Conservation (phyloP, 2,329 filamentous ascomycete species). For the Pyrenophora teres region DNA sequence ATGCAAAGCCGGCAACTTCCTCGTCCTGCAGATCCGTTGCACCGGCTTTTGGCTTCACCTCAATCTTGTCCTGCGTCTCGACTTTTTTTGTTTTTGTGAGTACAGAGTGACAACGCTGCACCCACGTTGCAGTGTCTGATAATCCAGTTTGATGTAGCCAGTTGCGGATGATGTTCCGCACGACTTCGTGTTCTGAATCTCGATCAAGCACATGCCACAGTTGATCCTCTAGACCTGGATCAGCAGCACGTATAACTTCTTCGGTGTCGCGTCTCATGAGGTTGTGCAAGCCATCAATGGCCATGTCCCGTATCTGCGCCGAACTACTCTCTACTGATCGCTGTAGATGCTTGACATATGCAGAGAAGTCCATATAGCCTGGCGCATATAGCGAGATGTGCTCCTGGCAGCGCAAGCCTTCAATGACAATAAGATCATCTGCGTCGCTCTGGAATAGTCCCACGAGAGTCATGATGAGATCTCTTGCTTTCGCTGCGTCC, state of each 20-base stretch:
- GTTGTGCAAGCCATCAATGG: conserved; percentile 87
- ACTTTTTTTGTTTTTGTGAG: conserved; percentile 84
- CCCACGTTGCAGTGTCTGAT: conserved; percentile 79
- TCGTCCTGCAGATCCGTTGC: conserved; percentile 89
- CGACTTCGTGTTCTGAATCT: conserved; percentile 73
- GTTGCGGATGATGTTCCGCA: conserved; percentile 86
- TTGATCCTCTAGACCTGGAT: conserved; percentile 82
- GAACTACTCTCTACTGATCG: conserved; percentile 73
- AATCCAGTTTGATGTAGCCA: conserved; percentile 93
- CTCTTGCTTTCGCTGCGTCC: conserved; percentile 87
- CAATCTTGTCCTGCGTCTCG: conserved; percentile 58
- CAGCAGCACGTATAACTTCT: conserved; percentile 77
- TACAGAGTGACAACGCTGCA: conserved; percentile 84
- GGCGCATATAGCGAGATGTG: conserved; percentile 92
- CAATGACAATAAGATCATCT: conserved; percentile 70
- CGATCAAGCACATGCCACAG: conserved; percentile 88
- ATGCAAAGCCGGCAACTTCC: conserved; percentile 92
- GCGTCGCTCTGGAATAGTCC: conserved; percentile 79
- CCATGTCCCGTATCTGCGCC: conserved; percentile 73
- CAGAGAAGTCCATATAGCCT: conserved; percentile 78
- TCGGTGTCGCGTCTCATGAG: conserved; percentile 91
- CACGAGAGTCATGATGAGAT: conserved; percentile 86
- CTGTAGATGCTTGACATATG: conserved; percentile 84
- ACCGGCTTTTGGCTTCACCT: conserved; percentile 55
- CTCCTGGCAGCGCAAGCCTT: conserved; percentile 82